Conservation (phyloP, 176 grass and related monocot species). For the Eragrostis nindensis region DNA sequence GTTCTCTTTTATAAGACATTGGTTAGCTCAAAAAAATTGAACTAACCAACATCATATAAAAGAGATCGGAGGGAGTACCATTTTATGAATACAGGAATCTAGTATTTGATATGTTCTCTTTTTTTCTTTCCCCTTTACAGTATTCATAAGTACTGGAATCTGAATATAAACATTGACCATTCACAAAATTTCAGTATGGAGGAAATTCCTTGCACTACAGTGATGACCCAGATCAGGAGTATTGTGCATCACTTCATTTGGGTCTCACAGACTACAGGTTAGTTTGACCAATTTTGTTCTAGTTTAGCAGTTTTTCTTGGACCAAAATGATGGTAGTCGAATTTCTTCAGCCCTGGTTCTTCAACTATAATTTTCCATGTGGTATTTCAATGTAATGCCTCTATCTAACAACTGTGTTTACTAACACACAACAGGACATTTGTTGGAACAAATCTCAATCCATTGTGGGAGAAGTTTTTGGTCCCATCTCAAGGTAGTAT, state of each 20-base stretch:
- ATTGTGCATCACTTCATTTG: conserved; percentile 68
- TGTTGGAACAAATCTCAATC: conserved; percentile 95
- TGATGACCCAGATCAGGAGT: conserved; percentile 49
- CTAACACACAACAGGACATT: conserved; percentile 72
- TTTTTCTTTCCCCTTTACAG: background rate
- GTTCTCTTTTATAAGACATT: no score
- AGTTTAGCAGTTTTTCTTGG: background rate
- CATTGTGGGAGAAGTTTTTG: conserved; percentile 80
- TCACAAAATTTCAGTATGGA: conserved; percentile 70
- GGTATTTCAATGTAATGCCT: conserved; percentile 10
- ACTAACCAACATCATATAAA: no score
- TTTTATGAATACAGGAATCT: conserved; percentile 12
- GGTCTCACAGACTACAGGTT: conserved; percentile 98
- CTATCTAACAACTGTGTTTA: conserved; percentile 4
- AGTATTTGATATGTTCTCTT: background rate
- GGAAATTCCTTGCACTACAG: conserved; percentile 54
- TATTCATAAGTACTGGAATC: background rate
- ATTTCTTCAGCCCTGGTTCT: background rate
- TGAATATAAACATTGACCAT: conserved; percentile 4
- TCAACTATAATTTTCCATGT: background rate
- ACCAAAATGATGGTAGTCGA: background rate
- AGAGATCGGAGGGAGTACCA: no score
- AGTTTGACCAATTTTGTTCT: conserved; percentile 9
- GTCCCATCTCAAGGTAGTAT: conserved; percentile 72
- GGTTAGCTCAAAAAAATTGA: no score